phyloP scores from a whole-genome alignment of 805 yeast genomes.

The Schwanniomyces polymorphus region DNA sequence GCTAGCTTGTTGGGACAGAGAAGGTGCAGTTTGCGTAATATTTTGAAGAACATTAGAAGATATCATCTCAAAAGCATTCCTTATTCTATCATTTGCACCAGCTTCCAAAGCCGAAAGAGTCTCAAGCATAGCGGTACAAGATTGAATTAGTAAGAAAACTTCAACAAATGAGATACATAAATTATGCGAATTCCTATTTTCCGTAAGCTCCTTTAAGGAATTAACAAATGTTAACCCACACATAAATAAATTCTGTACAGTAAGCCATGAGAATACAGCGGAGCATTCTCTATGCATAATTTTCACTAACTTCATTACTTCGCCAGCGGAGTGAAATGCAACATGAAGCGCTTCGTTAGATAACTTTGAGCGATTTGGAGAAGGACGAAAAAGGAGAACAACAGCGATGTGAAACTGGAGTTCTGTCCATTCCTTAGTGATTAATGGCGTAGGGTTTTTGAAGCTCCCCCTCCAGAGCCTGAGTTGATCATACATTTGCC shows the following conservation, averaged over 20 bases:
- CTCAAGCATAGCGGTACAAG: slow-evolving; percentile 13
- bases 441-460: slow-evolving; percentile 7
- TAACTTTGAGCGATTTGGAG: slow-evolving; percentile 9
- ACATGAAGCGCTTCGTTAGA: slow-evolving; percentile 10
- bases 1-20: slow-evolving; percentile 3
- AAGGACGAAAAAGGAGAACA: slow-evolving; percentile 10
- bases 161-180: slow-evolving; percentile 10
- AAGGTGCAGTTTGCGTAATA: slow-evolving; percentile 7
- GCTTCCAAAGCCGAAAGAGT: slow-evolving; percentile 9
- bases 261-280: slow-evolving; percentile 12
- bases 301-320: slow-evolving; percentile 10
- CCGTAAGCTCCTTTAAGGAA: slow-evolving; percentile 10
- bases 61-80: slow-evolving; percentile 12
- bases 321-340: slow-evolving; percentile 13
- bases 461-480: slow-evolving; percentile 8
- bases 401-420: slow-evolving; percentile 11
- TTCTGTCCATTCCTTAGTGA: slow-evolving; percentile 13
- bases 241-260: slow-evolving; percentile 12
- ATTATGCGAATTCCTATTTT: not conserved
- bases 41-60: slow-evolving; percentile 10
- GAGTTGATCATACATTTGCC: slow-evolving; percentile 12
- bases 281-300: slow-evolving; percentile 12
- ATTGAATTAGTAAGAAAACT: slow-evolving; percentile 8
- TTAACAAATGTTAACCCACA: slow-evolving; percentile 13
- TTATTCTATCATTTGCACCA: slow-evolving; percentile 10